Evolutionary conservation across 345 rosid genomes (phyloP).

Genomic region (Eucalyptus regnans): DNA sequence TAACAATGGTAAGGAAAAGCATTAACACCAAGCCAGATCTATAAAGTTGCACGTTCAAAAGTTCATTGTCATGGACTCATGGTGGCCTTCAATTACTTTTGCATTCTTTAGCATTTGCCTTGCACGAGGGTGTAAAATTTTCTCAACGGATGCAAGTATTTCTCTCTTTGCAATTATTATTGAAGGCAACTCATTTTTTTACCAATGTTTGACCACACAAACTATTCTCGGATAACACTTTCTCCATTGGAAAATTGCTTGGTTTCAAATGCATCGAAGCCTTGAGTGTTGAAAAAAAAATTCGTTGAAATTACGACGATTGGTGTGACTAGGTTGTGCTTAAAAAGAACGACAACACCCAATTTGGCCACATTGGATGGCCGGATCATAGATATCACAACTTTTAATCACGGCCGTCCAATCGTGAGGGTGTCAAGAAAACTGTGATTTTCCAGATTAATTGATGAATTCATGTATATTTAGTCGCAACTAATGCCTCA

Average conservation of each 20-base stretch:
- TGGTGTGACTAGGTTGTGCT: not conserved
- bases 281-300: too few species aligned
- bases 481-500: not conserved
- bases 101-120: too few species aligned
- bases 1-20: too few species aligned
- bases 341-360: fast-evolving
- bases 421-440: fast-evolving
- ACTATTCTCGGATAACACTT: not conserved
- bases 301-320: fast-evolving
- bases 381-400: not conserved
- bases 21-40: not conserved
- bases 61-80: too few species aligned
- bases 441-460: not conserved
- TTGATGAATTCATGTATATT: not conserved
- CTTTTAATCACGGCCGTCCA: fast-evolving
- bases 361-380: not conserved
- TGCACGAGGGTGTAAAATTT: too few species aligned
- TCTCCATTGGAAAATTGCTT: not conserved
- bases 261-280: too few species aligned
- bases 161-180: too few species aligned
- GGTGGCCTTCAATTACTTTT: not conserved
- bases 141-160: too few species aligned
- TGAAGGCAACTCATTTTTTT: too few species aligned
- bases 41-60: too few species aligned
- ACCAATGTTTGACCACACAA: not conserved